A percentile compares a stretch with the other conserved stretches of the same genome.
These are phyloP conservation scores for Venturiaceae sp. DNA, from an alignment of 2,329 filamentous ascomycete species.

Conservation along the genomic window DNA sequence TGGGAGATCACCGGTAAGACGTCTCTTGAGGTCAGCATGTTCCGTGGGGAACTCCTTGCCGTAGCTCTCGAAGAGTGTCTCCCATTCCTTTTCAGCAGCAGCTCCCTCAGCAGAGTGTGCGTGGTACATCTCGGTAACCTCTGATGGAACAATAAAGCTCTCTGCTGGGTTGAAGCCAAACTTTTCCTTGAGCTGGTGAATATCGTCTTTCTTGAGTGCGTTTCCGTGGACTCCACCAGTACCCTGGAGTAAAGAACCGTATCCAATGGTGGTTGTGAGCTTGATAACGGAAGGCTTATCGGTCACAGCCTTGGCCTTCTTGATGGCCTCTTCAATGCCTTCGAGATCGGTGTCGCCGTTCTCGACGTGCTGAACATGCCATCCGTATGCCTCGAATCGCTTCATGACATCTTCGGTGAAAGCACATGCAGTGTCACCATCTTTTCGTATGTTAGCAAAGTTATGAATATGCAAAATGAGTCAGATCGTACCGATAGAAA, in stretches of 20 bases:
- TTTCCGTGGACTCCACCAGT: conserved; percentile 95
- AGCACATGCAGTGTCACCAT: conserved; percentile 89
- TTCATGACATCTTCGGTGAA: conserved; percentile 96
- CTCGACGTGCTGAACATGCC: conserved; percentile 77
- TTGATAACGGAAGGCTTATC: conserved; percentile 97
- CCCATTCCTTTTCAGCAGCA: conserved; percentile 89
- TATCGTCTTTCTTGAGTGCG: conserved; percentile 89
- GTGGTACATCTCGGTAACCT: conserved; percentile 86
- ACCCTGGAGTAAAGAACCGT: conserved; percentile 84
- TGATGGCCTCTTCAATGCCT: conserved; percentile 79
- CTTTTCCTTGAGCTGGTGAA: conserved; percentile 85
- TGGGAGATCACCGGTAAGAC: conserved; percentile 73
- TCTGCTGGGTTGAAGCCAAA: conserved; percentile 95
- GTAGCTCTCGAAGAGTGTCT: conserved; percentile 86
- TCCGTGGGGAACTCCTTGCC: conserved; percentile 65
- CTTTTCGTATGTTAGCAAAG: conserved; percentile 31
- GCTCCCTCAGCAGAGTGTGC: conserved; percentile 80
- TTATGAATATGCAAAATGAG: neutral
- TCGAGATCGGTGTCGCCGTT: conserved; percentile 85
- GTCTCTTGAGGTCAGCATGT: conserved; percentile 71
- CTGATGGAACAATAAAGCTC: conserved; percentile 85
- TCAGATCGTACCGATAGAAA: conserved; percentile 56
- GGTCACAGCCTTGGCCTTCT: conserved; percentile 74
- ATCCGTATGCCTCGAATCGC: conserved; percentile 95
- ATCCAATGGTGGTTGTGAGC: conserved; percentile 95